These are phyloP conservation scores for Boletus coccyginus DNA, from an alignment of 768 basidiomycete genomes.

Conservation along the genomic window DNA sequence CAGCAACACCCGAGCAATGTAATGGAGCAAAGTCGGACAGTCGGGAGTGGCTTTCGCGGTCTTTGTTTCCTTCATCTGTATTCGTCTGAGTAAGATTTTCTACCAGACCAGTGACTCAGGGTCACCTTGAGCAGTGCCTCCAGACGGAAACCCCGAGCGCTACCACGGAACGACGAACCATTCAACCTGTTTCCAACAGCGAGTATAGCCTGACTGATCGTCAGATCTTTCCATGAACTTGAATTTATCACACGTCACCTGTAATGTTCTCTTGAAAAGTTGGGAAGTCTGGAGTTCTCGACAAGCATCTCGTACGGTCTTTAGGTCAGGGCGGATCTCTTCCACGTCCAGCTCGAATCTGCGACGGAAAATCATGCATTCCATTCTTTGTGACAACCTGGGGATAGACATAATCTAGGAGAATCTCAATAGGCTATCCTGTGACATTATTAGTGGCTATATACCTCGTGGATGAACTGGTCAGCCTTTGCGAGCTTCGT, in stretches of 20 bases:
- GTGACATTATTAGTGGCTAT: constrained; percentile 4
- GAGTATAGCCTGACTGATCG: constrained; percentile 55
- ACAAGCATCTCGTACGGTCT: constrained; percentile 67
- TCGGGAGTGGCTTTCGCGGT: constrained; percentile 62
- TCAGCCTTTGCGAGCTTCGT: constrained; percentile 79
- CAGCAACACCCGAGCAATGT: constrained; percentile 73
- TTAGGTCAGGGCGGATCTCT: constrained; percentile 80
- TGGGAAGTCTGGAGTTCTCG: constrained; percentile 61
- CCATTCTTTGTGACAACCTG: constrained; percentile 66
- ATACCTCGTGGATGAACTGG: constrained; percentile 75
- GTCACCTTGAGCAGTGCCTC: constrained; percentile 77
- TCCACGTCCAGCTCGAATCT: constrained; percentile 79
- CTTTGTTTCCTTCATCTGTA: constrained; percentile 79
- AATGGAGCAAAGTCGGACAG: constrained; percentile 90
- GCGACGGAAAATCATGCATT: constrained; percentile 83
- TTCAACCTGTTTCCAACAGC: constrained; percentile 82
- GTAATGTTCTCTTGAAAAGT: constrained; percentile 68
- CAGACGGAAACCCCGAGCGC: constrained; percentile 81
- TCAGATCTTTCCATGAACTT: background rate
- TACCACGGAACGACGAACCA: constrained; percentile 76
- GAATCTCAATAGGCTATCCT: constrained; percentile 1
- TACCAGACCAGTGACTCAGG: background rate
- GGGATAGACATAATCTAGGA: constrained; percentile 75
- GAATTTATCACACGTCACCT: constrained; percentile 39
- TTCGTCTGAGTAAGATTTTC: background rate